Percentiles rank a stretch among this genome's conserved stretches.
Evolutionary conservation across 768 basidiomycete species (phyloP).

Genomic region (Trametes coccinea): DNA sequence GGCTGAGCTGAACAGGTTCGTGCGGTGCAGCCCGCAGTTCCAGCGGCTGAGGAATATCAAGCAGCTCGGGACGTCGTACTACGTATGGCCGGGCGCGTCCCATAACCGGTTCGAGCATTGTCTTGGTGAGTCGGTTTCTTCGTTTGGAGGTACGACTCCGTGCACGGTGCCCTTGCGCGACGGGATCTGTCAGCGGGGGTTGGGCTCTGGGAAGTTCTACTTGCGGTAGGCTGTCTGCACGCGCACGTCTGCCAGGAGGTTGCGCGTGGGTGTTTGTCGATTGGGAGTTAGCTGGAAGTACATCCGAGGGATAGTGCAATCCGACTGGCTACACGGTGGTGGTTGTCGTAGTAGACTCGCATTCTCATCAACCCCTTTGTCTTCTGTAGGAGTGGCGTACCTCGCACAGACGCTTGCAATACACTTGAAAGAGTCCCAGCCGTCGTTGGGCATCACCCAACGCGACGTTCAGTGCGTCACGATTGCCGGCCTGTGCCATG

Average conservation of each 20-base stretch:
- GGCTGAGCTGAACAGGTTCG: not conserved
- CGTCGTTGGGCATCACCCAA: constrained; percentile 61
- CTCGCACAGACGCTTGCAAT: constrained; percentile 65
- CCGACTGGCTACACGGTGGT: too few relatives aligned
- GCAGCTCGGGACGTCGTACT: constrained; percentile 76
- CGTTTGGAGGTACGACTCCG: not conserved
- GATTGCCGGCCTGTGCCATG: constrained; percentile 80
- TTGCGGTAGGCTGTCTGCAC: not conserved
- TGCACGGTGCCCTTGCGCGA: too few relatives aligned
- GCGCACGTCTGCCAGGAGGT: not conserved
- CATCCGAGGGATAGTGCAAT: too few relatives aligned
- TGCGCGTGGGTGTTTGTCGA: not conserved
- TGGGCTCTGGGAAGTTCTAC: not conserved
- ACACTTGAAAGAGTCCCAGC: constrained; percentile 58
- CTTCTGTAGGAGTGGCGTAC: constrained; percentile 66
- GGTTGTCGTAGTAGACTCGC: too few relatives aligned
- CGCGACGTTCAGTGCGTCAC: constrained; percentile 78
- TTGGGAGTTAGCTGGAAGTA: not conserved
- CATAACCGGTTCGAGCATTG: constrained; percentile 86
- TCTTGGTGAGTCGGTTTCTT: constrained; percentile 51
- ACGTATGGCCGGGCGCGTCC: constrained; percentile 75
- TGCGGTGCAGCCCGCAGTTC: constrained; percentile 58
- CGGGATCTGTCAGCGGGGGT: too few relatives aligned
- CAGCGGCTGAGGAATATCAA: constrained; percentile 77
- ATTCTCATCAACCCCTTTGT: not conserved